Evolutionary conservation across 1,284 basidiomycete species (phyloP).

Genomic region (Phellopilus nigrolimitatus): DNA sequence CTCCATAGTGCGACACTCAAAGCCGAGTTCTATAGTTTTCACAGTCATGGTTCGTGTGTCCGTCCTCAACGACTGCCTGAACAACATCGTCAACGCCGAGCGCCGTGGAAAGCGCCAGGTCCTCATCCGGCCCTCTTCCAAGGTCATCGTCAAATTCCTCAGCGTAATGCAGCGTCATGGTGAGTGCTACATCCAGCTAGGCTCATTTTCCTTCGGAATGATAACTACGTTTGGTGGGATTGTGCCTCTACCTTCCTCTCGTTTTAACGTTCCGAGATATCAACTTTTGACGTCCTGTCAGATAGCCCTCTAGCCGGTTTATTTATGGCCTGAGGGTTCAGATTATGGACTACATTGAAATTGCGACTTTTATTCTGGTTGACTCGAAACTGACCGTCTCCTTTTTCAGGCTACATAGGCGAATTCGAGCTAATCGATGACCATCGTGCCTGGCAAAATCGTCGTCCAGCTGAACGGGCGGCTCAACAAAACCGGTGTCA

Average conservation of each 20-base stretch:
- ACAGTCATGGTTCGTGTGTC: constrained; percentile 80
- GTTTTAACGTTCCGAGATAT: constrained; percentile 74
- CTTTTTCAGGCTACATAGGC: constrained; percentile 84
- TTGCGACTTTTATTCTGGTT: background rate
- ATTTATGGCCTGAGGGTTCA: constrained; percentile 45
- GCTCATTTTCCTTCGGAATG: constrained; percentile 37
- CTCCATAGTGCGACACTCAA: constrained; percentile 78
- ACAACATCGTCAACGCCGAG: constrained; percentile 98
- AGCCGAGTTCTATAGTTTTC: constrained; percentile 50
- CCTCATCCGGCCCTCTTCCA: constrained; percentile 90
- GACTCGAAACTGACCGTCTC: background rate
- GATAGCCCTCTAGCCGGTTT: constrained; percentile 37
- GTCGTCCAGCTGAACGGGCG: constrained; percentile 98
- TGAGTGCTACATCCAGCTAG: constrained; percentile 39
- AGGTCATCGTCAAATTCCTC: constrained; percentile 95
- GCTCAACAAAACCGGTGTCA: constrained; percentile 98
- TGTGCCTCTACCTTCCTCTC: constrained; percentile 49
- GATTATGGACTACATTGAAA: constrained; percentile 52
- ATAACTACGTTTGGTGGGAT: constrained; percentile 69
- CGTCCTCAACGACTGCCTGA: constrained; percentile 82
- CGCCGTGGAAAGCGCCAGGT: constrained; percentile 98
- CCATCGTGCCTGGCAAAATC: constrained; percentile 97
- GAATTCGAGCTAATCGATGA: constrained; percentile 99
- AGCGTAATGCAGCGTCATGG: constrained; percentile 98
- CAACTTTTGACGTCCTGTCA: constrained; percentile 37